Conservation (phyloP, 345 rosid species). For the Aquilaria yunnanensis region DNA sequence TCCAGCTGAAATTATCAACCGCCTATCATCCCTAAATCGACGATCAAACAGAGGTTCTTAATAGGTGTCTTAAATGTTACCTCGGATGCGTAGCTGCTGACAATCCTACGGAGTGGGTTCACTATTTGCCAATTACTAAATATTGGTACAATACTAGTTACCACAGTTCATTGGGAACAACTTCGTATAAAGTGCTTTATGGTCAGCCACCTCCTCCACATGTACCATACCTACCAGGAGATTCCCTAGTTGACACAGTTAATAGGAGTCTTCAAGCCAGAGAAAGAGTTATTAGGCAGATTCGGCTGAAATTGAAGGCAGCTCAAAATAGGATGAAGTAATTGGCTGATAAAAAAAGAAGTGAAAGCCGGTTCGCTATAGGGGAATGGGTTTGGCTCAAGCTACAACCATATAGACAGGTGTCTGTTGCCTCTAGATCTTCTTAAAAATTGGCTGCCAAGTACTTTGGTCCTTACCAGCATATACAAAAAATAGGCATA, state of each 20-base stretch:
- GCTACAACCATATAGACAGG: background rate
- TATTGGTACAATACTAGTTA: background rate
- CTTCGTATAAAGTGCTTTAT: background rate
- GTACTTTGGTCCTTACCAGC: background rate
- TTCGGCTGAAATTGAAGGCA: background rate
- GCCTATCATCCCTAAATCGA: constrained; percentile 1
- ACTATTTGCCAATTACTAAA: background rate
- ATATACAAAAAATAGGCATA: background rate
- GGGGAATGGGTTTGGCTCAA: background rate
- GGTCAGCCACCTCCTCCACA: background rate
- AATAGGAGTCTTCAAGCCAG: background rate
- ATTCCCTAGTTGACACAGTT: background rate
- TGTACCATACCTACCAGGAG: background rate
- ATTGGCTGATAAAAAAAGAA: background rate
- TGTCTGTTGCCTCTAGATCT: background rate
- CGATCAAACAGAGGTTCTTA: background rate
- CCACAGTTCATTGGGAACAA: background rate
- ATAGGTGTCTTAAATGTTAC: background rate
- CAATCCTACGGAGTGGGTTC: background rate
- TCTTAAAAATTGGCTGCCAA: background rate
- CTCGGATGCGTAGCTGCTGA: background rate
- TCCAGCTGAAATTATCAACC: background rate
- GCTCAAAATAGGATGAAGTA: background rate
- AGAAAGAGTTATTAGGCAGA: background rate
- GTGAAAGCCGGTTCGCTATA: background rate